Conservation (phyloP, 2,329 filamentous ascomycete genomes). For the Cladosporium velox region DNA sequence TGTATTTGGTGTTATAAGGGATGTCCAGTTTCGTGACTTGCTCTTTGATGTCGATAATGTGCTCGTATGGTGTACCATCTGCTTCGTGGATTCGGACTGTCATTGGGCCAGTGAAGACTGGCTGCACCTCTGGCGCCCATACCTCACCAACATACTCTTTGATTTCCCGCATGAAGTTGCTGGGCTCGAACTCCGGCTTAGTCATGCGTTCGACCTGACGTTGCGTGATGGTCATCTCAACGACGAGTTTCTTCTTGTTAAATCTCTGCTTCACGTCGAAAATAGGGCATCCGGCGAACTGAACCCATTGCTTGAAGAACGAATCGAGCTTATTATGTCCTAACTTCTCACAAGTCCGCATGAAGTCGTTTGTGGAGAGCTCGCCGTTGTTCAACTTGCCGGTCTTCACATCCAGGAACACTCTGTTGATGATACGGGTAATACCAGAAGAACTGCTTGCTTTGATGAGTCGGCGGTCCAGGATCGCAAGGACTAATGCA, state of each 20-base stretch:
- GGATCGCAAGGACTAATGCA: slow-evolving; percentile 85
- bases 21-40: slow-evolving; percentile 85
- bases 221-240: slow-evolving; percentile 88
- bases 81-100: slow-evolving; percentile 97
- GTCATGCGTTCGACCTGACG: slow-evolving; percentile 62
- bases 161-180: slow-evolving; percentile 79
- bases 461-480: slow-evolving; percentile 89
- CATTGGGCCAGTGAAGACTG: slow-evolving; percentile 93
- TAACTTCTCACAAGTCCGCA: slow-evolving; percentile 81
- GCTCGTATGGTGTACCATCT: slow-evolving; percentile 96
- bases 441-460: slow-evolving; percentile 82
- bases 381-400: slow-evolving; percentile 70
- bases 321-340: slow-evolving; percentile 82
- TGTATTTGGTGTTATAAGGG: slow-evolving; percentile 99
- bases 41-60: slow-evolving; percentile 94
- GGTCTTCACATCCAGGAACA: slow-evolving; percentile 83
- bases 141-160: slow-evolving; percentile 76
- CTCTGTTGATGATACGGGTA: slow-evolving; percentile 78
- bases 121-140: slow-evolving; percentile 58
- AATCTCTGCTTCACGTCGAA: slow-evolving; percentile 87
- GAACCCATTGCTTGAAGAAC: slow-evolving; percentile 94
- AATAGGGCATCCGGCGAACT: slow-evolving; percentile 81
- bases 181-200: slow-evolving; percentile 63
- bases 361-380: slow-evolving; percentile 76
- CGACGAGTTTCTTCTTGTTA: slow-evolving; percentile 95